Base-by-base conservation (phyloP, 176 grass and related monocot species). In the Ampelocalamus luodianensis region DNA sequence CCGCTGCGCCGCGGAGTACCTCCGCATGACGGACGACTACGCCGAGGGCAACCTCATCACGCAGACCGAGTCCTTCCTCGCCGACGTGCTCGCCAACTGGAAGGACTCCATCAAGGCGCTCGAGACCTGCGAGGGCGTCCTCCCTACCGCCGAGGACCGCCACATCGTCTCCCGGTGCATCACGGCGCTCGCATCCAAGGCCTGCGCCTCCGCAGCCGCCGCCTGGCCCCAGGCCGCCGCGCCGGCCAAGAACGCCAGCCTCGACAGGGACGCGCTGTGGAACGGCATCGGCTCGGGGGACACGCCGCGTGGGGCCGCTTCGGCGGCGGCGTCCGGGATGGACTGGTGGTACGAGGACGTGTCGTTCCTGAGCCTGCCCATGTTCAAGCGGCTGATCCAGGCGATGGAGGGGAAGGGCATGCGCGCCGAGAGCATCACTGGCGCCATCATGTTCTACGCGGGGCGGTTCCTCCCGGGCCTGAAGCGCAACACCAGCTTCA, bases 301-400 rank as follows among this genome's bases (percentile, higher is more conserved):
- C 80, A 69, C 89, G 42, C 86, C 79, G 16, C 79, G 60, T 6
- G 58, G 34, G 4, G 27, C 40, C 8, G 64, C 64, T 24, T 17
- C 63, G 1, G 15, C 55, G 6, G 48, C 59, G 13, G 18, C 64
- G 23, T 32, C 77, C 10, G 81, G 61, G 72, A 72, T 83, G 39
- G 88, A 94, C 86, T 97, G 92, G 95, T 94, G 95, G 95, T 90
- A 88, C 64, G 86, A 94, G 76, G 95, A 97, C 50, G 81, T 90
- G 72, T 91, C 90, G 34, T 89, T 90, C 80, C 85, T 97, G 6
- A 92, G 88, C 68, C 81, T 94, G 39, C 84, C 90, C 39, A 79
- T 97, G 84, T 97, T 97, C 84, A 94, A 97, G 82, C 85, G 95
- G 14, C 86, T 97, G 5, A 89, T 97, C 66, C 81, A 89, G 88